phyloP scores from a whole-genome alignment of 1,284 basidiomycete genomes.

The Singerocomus inundabilis region DNA sequence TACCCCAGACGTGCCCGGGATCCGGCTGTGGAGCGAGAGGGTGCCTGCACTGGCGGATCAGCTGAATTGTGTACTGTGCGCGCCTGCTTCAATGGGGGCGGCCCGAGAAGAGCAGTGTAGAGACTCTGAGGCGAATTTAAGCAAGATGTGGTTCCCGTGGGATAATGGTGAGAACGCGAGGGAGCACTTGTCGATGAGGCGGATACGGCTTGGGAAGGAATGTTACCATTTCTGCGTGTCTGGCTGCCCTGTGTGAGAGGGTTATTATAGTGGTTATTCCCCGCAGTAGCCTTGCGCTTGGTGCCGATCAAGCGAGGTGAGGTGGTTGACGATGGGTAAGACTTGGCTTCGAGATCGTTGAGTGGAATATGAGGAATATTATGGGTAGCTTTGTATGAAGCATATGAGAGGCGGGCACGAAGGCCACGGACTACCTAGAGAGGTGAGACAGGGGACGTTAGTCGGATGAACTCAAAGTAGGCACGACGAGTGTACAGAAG shows the following conservation, averaged over 20 bases:
- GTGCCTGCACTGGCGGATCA: slow-evolving; percentile 64
- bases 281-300: slow-evolving; percentile 51
- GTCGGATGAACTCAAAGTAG: slow-evolving; percentile 20
- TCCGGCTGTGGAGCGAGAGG: slow-evolving; percentile 37
- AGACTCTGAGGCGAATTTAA: slow-evolving; percentile 51
- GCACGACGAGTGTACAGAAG: slow-evolving; percentile 6
- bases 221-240: slow-evolving; percentile 32
- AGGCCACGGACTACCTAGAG: slow-evolving; percentile 71
- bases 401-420: slow-evolving; percentile 73
- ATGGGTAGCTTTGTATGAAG: slow-evolving; percentile 75
- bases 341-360: slow-evolving; percentile 66
- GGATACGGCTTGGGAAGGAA: slow-evolving; percentile 45
- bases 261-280: slow-evolving; percentile 49
- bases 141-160: slow-evolving; percentile 21
- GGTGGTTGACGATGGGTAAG: slow-evolving; percentile 40
- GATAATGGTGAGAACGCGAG: slow-evolving; percentile 44
- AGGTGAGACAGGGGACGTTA: slow-evolving; percentile 40
- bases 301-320: slow-evolving; percentile 52
- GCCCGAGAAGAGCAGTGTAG: slow-evolving; percentile 70
- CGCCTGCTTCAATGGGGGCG: slow-evolving; percentile 68
- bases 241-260: slow-evolving; percentile 45
- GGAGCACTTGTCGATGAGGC: slow-evolving; percentile 38
- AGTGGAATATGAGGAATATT: slow-evolving; percentile 64
- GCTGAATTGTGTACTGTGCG: slow-evolving; percentile 70
- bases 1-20: slow-evolving; percentile 25